Percentiles rank a stretch among this genome's conserved stretches.
Conservation (phyloP, 1,284 basidiomycete genomes). For the Ganoderma lucidum region DNA sequence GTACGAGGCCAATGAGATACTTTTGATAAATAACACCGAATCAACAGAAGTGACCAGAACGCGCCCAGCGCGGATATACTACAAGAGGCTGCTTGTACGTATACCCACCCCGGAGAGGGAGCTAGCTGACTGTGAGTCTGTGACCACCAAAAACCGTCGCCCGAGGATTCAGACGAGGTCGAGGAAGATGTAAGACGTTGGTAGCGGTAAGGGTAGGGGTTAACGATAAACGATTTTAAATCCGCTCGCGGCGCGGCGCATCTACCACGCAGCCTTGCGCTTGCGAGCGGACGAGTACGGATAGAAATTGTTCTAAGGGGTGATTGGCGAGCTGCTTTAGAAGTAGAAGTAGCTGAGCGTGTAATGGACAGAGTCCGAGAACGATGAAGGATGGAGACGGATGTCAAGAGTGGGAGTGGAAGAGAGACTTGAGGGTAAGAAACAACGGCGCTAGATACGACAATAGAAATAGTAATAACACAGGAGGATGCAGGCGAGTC, state of each 20-base stretch:
- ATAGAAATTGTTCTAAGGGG: constrained; percentile 16
- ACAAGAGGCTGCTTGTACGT: constrained; percentile 31
- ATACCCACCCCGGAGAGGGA: constrained; percentile 33
- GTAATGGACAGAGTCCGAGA: neutral
- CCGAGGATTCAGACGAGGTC: constrained; percentile 9
- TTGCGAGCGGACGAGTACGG: constrained; percentile 20
- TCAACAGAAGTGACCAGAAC: constrained; percentile 15
- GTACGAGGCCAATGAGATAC: constrained; percentile 19
- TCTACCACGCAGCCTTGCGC: constrained; percentile 18
- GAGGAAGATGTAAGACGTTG: constrained; percentile 2
- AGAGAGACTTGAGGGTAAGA: neutral
- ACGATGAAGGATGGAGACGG: neutral
- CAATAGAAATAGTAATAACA: constrained; percentile 36
- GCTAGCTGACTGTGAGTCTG: constrained; percentile 25
- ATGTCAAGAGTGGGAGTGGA: neutral
- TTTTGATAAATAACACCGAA: constrained; percentile 30
- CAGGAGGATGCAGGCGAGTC: constrained; percentile 33
- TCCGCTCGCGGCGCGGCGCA: constrained; percentile 14
- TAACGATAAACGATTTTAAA: constrained; percentile 14
- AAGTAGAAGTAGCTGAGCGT: constrained; percentile 10
- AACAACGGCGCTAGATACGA: constrained; percentile 7
- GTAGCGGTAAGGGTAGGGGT: neutral
- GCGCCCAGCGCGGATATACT: constrained; percentile 41
- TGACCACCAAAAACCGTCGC: constrained; percentile 22
- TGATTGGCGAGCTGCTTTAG: constrained; percentile 7